Percentiles rank a stretch among this genome's conserved stretches.
These are phyloP conservation scores for Picea abies DNA, from an alignment of 83 land plant genomes.

Conservation along the genomic window DNA sequence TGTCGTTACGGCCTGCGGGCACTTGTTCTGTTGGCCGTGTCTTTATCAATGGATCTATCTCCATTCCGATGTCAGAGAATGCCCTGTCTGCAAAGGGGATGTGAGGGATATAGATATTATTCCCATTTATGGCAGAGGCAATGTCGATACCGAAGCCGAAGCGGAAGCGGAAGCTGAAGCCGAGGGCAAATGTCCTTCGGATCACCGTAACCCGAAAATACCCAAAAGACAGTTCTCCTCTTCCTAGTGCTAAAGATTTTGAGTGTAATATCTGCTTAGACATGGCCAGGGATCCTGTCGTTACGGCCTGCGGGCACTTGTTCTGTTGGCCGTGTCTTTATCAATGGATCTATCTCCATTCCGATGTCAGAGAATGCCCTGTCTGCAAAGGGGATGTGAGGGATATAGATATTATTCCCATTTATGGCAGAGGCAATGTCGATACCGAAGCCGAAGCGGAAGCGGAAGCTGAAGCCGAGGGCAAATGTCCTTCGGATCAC, in stretches of 20 bases:
- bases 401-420: constrained; percentile 4
- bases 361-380: constrained; percentile 21
- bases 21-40: constrained; percentile 38
- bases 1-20: constrained; percentile 30
- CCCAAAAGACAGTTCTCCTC: too few species aligned
- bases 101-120: constrained; percentile 10
- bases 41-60: constrained; percentile 30
- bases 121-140: neutral
- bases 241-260: neutral
- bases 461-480: too few species aligned
- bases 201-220: too few species aligned
- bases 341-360: constrained; percentile 27
- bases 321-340: constrained; percentile 40
- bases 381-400: constrained; percentile 26
- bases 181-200: too few species aligned
- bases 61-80: constrained; percentile 17
- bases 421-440: neutral
- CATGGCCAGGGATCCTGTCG: constrained; percentile 23
- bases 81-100: constrained; percentile 29
- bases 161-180: too few species aligned
- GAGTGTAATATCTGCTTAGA: constrained; percentile 31
- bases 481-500: too few species aligned
- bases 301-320: constrained; percentile 28
- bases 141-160: neutral
- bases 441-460: too few species aligned